These are phyloP conservation scores for Diatrype stigma DNA, from an alignment of 2,329 filamentous ascomycete species.

Conservation along the genomic window DNA sequence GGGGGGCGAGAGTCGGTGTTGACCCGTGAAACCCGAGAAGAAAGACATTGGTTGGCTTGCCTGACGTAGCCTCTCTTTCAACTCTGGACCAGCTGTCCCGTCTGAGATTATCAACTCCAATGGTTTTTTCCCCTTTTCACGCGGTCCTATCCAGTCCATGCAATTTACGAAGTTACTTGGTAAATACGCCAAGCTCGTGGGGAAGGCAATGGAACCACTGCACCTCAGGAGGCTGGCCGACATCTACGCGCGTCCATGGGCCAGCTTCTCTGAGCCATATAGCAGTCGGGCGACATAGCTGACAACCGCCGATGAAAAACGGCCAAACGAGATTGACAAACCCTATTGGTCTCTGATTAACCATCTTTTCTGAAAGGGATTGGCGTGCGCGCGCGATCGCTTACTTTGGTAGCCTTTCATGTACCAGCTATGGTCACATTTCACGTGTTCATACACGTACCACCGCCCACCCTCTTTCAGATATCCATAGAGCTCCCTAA, in stretches of 20 bases:
- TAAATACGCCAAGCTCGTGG: constrained; percentile 48
- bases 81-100: no score
- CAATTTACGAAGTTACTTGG: constrained; percentile 35
- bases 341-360: constrained; percentile 27
- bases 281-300: constrained; percentile 45
- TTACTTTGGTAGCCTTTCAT: constrained; percentile 49
- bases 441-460: constrained; percentile 61
- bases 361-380: neutral
- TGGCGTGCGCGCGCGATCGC: constrained; percentile 17
- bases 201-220: constrained; percentile 41
- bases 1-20: no score
- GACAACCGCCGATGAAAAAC: constrained; percentile 46
- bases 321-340: constrained; percentile 52
- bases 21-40: no score
- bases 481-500: constrained; percentile 50
- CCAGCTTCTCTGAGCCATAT: constrained; percentile 45
- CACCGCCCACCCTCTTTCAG: constrained; percentile 59
- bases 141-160: neutral
- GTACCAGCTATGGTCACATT: constrained; percentile 31
- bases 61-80: no score
- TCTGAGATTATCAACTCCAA: no score
- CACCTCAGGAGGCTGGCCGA: constrained; percentile 37
- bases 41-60: no score
- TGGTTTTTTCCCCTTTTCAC: neutral
- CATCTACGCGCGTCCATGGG: constrained; percentile 45